These are phyloP conservation scores for Crinitomyces ghanaensis DNA, from an alignment of 805 yeast genomes.

Conservation along the genomic window DNA sequence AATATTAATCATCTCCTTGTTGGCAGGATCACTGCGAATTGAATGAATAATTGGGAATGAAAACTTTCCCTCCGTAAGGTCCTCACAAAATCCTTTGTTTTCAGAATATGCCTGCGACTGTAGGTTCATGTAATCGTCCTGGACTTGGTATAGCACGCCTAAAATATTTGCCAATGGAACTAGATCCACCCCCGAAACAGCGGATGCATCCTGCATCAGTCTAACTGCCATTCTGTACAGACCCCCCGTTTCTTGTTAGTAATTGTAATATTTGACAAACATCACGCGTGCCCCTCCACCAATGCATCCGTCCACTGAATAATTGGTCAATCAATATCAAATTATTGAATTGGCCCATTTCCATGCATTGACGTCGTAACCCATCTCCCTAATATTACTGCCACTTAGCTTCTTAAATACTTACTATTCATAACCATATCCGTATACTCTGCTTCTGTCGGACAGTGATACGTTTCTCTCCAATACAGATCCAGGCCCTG, in stretches of 20 bases:
- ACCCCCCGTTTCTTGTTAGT: conserved; percentile 65
- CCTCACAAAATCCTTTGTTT: conserved; percentile 75
- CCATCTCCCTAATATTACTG: no score
- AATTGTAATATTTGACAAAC: no score
- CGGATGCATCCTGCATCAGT: conserved; percentile 38
- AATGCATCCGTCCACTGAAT: no score
- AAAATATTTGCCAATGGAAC: conserved; percentile 58
- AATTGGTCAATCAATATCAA: neutral
- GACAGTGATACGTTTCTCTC: conserved; percentile 57
- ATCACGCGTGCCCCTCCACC: no score
- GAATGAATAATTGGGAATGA: conserved; percentile 78
- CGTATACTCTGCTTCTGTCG: conserved; percentile 52
- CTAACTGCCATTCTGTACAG: conserved; percentile 64
- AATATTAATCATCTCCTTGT: conserved; percentile 37
- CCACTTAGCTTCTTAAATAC: no score
- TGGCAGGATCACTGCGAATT: conserved; percentile 28
- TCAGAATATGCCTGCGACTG: conserved; percentile 37
- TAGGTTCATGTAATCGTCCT: conserved; percentile 74
- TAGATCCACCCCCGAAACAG: conserved; percentile 27
- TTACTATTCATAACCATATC: conserved; percentile 67
- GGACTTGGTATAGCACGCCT: conserved; percentile 77
- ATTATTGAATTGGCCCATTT: no score
- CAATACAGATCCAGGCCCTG: conserved; percentile 85
- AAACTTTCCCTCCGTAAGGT: conserved; percentile 78
- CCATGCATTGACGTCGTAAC: no score